A percentile compares a stretch with the other conserved stretches of the same genome.
Conservation (phyloP, 1,284 basidiomycete genomes). For the Serendipita sp. region DNA sequence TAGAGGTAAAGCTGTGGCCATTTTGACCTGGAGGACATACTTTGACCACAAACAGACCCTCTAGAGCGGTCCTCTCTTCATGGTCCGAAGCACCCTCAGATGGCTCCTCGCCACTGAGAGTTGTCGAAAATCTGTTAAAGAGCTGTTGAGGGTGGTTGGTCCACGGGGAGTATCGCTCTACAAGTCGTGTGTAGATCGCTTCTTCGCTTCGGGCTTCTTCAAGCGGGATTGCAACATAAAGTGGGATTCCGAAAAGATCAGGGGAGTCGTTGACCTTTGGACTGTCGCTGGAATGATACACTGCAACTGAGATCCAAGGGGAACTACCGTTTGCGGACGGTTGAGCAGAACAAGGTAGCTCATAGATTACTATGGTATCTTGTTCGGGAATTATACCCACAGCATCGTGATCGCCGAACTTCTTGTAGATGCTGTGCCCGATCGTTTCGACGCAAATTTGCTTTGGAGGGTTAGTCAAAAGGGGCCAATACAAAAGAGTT, state of each 20-base stretch:
- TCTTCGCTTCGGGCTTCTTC: slow-evolving; percentile 47
- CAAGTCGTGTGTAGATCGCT: slow-evolving; percentile 54
- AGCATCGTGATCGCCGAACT: slow-evolving; percentile 49
- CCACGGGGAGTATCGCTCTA: slow-evolving; percentile 57
- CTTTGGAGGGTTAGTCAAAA: slow-evolving; percentile 24
- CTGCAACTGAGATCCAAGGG: neutral
- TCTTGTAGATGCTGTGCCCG: slow-evolving; percentile 62
- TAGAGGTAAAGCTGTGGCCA: neutral
- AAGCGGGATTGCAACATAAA: slow-evolving; percentile 51
- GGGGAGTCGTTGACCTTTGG: neutral
- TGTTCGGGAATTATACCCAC: slow-evolving; percentile 50
- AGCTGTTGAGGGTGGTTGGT: slow-evolving; percentile 44
- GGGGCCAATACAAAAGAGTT: neutral
- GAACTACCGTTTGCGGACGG: slow-evolving; percentile 43
- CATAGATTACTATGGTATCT: slow-evolving; percentile 61
- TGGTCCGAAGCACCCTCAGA: neutral
- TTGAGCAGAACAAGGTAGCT: slow-evolving; percentile 58
- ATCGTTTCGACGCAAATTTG: slow-evolving; percentile 66
- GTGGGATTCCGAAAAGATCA: slow-evolving; percentile 53
- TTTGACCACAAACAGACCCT: slow-evolving; percentile 38
- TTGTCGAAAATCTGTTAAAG: slow-evolving; percentile 38
- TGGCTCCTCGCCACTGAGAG: neutral
- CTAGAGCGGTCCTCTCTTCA: neutral
- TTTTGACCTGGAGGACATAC: slow-evolving; percentile 22
- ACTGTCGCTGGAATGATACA: neutral